phyloP scores from a whole-genome alignment of 441 rosid genomes.

The Populus hybrid region DNA sequence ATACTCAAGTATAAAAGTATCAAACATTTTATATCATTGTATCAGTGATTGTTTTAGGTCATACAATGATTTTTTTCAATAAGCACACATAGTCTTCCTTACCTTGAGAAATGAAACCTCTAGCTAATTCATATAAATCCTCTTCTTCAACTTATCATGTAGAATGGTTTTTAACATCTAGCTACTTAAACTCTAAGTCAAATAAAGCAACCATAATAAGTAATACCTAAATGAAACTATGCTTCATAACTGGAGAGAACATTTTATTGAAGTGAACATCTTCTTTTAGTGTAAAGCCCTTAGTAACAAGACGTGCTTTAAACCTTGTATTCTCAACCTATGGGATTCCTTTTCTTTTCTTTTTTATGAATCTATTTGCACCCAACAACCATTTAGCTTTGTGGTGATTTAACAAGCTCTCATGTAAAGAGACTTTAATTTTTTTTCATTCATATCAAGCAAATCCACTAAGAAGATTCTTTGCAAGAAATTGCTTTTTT shows the following conservation, averaged over 20 bases:
- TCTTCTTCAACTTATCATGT: too few relatives aligned
- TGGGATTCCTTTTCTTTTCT: background rate
- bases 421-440: too few relatives aligned
- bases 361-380: too few relatives aligned
- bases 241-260: background rate
- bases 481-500: too few relatives aligned
- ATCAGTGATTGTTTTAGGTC: background rate
- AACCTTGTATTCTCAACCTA: background rate
- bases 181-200: background rate
- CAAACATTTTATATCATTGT: background rate
- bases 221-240: background rate
- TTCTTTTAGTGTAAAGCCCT: background rate
- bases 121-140: background rate
- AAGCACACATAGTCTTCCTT: background rate
- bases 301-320: background rate
- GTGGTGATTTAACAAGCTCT: too few relatives aligned
- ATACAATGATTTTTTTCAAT: background rate
- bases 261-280: background rate
- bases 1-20: background rate
- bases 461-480: too few relatives aligned
- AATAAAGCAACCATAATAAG: background rate
- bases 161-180: too few relatives aligned
- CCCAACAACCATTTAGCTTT: too few relatives aligned
- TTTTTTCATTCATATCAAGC: too few relatives aligned
- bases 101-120: background rate